Evolutionary conservation across 2,329 filamentous ascomycete genomes (phyloP).

Genomic region (Westerdykella ornata): DNA sequence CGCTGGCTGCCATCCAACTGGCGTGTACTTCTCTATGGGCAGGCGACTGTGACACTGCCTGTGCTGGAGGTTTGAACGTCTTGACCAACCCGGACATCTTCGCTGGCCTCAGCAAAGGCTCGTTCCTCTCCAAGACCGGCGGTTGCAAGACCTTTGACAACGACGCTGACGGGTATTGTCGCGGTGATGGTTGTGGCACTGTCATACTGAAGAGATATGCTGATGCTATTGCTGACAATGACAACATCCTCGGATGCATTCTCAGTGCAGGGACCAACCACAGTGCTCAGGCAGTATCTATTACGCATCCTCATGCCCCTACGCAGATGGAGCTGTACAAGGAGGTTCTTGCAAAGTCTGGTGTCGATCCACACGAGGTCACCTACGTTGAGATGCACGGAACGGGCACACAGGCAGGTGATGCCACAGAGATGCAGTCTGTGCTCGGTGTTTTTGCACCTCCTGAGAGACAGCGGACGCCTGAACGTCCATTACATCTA

Average conservation of each 20-base stretch:
- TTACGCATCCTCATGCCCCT: constrained; percentile 73
- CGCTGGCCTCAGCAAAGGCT: constrained; percentile 65
- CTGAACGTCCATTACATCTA: constrained; percentile 47
- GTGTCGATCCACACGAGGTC: constrained; percentile 68
- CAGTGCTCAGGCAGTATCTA: constrained; percentile 72
- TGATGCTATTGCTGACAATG: constrained; percentile 69
- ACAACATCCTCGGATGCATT: constrained; percentile 66
- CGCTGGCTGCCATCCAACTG: constrained; percentile 63
- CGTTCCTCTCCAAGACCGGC: constrained; percentile 71
- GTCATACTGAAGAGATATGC: constrained; percentile 73
- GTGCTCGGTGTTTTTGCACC: constrained; percentile 60
- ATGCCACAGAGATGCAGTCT: constrained; percentile 74
- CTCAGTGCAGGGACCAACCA: constrained; percentile 72
- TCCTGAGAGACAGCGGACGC: constrained; percentile 43
- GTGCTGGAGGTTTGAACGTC: constrained; percentile 71
- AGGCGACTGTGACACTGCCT: constrained; percentile 72
- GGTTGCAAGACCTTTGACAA: constrained; percentile 77
- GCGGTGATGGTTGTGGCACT: constrained; percentile 67
- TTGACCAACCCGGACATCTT: constrained; percentile 78
- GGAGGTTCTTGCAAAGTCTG: constrained; percentile 63
- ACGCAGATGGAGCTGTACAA: constrained; percentile 67
- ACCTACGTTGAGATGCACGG: constrained; percentile 87
- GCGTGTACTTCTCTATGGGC: constrained; percentile 67
- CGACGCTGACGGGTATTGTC: constrained; percentile 74
- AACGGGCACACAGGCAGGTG: constrained; percentile 79